phyloP scores from a whole-genome alignment of 2,329 filamentous ascomycete genomes.

The Hymenoscyphus linearis region DNA sequence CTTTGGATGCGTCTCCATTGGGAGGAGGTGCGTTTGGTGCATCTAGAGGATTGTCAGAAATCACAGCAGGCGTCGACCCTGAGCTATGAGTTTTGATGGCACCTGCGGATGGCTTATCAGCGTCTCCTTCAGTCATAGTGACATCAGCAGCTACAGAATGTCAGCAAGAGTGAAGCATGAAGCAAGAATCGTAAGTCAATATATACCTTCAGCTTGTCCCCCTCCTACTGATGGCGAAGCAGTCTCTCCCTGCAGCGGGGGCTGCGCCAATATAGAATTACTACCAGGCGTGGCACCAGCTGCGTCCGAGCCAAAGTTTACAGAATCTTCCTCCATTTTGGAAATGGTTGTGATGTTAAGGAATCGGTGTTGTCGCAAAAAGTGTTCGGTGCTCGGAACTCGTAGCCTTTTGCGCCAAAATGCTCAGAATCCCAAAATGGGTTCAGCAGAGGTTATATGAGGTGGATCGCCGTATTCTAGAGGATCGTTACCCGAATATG shows the following conservation, averaged over 20 bases:
- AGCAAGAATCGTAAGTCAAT: conserved; percentile 22
- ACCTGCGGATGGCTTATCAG: conserved; percentile 37
- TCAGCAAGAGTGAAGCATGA: conserved; percentile 7
- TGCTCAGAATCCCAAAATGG: conserved; percentile 12
- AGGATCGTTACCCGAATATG: not conserved
- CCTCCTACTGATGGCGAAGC: conserved; percentile 19
- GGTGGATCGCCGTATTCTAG: not conserved
- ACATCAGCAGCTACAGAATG: conserved; percentile 45
- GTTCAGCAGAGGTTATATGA: conserved; percentile 12
- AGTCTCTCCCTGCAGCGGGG: conserved; percentile 44
- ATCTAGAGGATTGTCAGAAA: conserved; percentile 63
- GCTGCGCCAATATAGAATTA: conserved; percentile 52
- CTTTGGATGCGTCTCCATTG: conserved; percentile 58
- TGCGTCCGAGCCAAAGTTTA: conserved; percentile 52
- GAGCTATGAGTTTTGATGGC: conserved; percentile 45
- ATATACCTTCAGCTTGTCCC: conserved; percentile 42
- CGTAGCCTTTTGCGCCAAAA: conserved; percentile 13
- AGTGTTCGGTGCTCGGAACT: conserved; percentile 10
- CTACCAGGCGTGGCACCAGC: conserved; percentile 51
- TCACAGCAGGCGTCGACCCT: conserved; percentile 42
- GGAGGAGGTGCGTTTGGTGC: conserved; percentile 59
- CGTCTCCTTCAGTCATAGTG: conserved; percentile 52
- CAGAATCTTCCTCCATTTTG: conserved; percentile 54
- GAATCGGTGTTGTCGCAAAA: conserved; percentile 30
- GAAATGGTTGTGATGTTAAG: conserved; percentile 10